Evolutionary conservation across 441 rosid species (phyloP).

Genomic region (Adansonia gregorii): DNA sequence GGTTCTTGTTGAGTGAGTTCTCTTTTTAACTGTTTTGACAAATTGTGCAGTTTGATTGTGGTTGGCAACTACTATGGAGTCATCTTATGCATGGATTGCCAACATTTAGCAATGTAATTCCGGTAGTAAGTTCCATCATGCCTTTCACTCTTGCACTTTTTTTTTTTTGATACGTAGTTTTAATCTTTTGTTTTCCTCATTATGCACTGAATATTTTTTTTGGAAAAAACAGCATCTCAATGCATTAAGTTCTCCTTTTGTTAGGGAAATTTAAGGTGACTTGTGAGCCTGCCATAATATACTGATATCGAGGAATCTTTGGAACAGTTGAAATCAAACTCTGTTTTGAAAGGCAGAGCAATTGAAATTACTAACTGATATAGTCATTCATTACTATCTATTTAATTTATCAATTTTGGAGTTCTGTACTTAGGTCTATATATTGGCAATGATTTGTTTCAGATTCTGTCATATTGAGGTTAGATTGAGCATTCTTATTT

Average conservation of each 20-base stretch:
- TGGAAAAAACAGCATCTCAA: not conserved
- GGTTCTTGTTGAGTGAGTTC: conserved; percentile 26
- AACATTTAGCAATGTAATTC: conserved; percentile 67
- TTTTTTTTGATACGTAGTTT: conserved; percentile 2
- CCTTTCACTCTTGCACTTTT: not conserved
- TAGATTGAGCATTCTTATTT: not conserved
- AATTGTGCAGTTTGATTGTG: conserved; percentile 59
- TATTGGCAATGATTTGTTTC: not conserved
- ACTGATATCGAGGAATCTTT: not conserved
- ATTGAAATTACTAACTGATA: conserved; percentile 1
- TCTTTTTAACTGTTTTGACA: conserved; percentile 31
- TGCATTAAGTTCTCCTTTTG: conserved; percentile 3
- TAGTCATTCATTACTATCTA: not conserved
- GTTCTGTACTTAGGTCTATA: not conserved
- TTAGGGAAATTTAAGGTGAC: not conserved
- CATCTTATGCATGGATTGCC: conserved; percentile 79
- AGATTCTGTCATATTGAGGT: not conserved
- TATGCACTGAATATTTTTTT: conserved; percentile 8
- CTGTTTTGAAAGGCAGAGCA: not conserved
- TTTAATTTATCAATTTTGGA: not conserved
- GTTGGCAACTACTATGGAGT: conserved; percentile 89
- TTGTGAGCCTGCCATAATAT: not conserved
- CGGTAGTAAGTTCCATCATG: conserved; percentile 64
- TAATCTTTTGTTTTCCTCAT: not conserved
- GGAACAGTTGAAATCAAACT: not conserved